These are phyloP conservation scores for Myriosclerotinia scirpicola DNA, from an alignment of 2,329 filamentous ascomycete species.

Conservation along the genomic window DNA sequence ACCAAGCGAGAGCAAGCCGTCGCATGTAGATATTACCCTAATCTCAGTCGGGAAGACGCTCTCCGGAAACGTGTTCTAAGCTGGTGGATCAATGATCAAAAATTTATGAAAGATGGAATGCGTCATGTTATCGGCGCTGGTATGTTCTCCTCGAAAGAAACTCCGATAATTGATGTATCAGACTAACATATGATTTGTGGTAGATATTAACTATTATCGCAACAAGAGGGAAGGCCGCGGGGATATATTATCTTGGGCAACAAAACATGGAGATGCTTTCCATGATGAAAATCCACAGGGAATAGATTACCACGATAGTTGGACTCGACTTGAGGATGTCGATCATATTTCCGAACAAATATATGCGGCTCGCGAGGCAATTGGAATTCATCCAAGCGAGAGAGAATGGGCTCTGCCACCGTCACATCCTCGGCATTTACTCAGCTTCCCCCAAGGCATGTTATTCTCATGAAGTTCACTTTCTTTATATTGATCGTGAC, in stretches of 20 bases:
- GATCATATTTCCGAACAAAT: background rate
- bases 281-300: background rate
- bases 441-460: background rate
- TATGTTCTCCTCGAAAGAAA: background rate
- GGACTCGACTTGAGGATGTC: background rate
- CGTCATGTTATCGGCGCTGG: background rate
- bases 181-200: background rate
- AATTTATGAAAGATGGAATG: background rate
- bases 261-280: background rate
- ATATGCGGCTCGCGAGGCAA: background rate
- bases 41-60: background rate
- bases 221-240: background rate
- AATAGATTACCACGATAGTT: background rate
- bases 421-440: background rate
- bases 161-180: too few relatives aligned
- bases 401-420: background rate
- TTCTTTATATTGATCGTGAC: background rate
- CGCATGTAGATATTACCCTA: background rate
- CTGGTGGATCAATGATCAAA: background rate
- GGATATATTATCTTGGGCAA: background rate
- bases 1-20: background rate
- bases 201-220: conserved; percentile 5
- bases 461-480: background rate
- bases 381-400: background rate
- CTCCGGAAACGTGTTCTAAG: background rate